Conservation (phyloP, 169 alveolate species). For the Cytauxzoon felis region DNA sequence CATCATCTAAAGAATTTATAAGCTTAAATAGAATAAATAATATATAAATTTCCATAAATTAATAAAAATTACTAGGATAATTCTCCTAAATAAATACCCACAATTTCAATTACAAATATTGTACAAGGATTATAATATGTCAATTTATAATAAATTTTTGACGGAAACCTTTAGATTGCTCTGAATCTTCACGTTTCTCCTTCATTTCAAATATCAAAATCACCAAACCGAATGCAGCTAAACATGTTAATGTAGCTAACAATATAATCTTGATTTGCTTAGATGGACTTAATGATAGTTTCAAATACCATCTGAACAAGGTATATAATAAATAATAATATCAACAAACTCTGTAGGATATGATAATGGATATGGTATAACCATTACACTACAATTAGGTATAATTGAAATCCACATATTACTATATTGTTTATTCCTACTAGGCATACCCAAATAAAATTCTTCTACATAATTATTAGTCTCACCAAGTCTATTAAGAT, state of each 20-base stretch:
- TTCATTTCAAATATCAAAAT: constrained; percentile 67
- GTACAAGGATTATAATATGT: too few relatives aligned
- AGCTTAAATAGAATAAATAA: background rate
- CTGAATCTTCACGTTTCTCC: constrained; percentile 72
- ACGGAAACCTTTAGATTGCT: constrained; percentile 72
- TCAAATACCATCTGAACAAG: constrained; percentile 65
- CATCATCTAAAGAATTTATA: too few relatives aligned
- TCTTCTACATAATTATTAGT: constrained; percentile 84
- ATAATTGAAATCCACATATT: constrained; percentile 78
- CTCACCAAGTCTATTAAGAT: constrained; percentile 80
- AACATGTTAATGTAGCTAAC: constrained; percentile 59
- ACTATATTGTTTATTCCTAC: constrained; percentile 53
- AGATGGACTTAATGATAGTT: constrained; percentile 71
- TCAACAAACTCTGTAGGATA: constrained; percentile 56
- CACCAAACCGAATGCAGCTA: constrained; percentile 63
- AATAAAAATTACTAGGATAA: too few relatives aligned
- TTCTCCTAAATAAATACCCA: too few relatives aligned
- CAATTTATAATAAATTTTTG: constrained; percentile 56
- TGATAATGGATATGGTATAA: constrained; percentile 65
- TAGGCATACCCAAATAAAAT: constrained; percentile 77
- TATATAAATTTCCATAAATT: too few relatives aligned
- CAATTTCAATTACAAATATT: too few relatives aligned
- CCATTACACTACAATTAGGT: constrained; percentile 73
- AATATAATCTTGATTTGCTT: constrained; percentile 65
- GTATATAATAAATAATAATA: background rate